Evolutionary conservation across 768 basidiomycete species (phyloP).

Genomic region (Phanerochaete carnosa): DNA sequence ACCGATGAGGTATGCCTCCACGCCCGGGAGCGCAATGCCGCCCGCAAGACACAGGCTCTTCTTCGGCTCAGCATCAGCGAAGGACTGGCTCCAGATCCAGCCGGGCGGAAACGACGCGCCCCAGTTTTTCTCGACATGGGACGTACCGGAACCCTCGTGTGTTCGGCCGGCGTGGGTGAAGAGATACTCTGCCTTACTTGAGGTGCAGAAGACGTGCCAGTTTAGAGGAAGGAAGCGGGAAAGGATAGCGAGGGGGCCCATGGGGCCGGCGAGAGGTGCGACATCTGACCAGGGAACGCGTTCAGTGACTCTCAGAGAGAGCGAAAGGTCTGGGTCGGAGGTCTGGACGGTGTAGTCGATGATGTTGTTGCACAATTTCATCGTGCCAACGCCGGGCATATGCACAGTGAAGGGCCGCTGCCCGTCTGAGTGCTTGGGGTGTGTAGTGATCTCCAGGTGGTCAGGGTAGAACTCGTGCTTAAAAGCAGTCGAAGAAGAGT

Average conservation of each 20-base stretch:
- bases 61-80: conserved; percentile 7
- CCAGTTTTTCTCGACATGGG: conserved; percentile 28
- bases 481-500: conserved; percentile 9
- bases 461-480: conserved; percentile 22
- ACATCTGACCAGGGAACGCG: conserved; percentile 16
- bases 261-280: conserved; percentile 16
- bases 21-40: conserved; percentile 18
- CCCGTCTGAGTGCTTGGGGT: background rate
- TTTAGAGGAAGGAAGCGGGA: conserved; percentile 21
- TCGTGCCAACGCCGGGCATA: conserved; percentile 17
- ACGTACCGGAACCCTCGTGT: conserved; percentile 5
- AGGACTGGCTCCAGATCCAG: conserved; percentile 24
- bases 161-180: conserved; percentile 13
- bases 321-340: conserved; percentile 9
- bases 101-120: conserved; percentile 22
- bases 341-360: conserved; percentile 16
- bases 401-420: conserved; percentile 14
- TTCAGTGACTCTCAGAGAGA: conserved; percentile 13
- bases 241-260: conserved; percentile 18
- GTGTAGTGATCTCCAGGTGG: background rate
- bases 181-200: conserved; percentile 13
- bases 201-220: conserved; percentile 24
- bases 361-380: conserved; percentile 10
- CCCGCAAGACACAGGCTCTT: conserved; percentile 21
- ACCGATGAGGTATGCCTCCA: conserved; percentile 23